Evolutionary conservation across 2,329 filamentous ascomycete species (phyloP).

Genomic region (Rosellinia necatrix): DNA sequence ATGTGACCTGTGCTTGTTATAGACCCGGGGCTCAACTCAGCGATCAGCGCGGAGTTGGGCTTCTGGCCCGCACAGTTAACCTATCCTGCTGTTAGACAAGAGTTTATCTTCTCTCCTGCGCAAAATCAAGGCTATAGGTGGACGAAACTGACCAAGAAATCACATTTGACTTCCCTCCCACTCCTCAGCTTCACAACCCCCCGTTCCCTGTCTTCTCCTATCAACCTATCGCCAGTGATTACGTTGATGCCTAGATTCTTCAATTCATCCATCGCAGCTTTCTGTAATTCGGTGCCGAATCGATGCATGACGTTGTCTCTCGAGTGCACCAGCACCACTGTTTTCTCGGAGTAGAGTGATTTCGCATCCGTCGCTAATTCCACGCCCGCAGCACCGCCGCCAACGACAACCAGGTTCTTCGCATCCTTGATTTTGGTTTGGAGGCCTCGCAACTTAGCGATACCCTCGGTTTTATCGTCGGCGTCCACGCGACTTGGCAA

Average conservation of each 20-base stretch:
- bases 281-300: slow-evolving; percentile 51
- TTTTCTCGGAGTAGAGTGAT: slow-evolving; percentile 58
- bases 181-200: slow-evolving; percentile 51
- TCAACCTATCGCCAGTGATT: slow-evolving; percentile 55
- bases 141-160: slow-evolving; percentile 52
- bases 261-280: slow-evolving; percentile 48
- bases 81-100: slow-evolving; percentile 40
- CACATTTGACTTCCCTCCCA: slow-evolving; percentile 51
- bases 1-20: slow-evolving; percentile 56
- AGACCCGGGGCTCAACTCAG: slow-evolving; percentile 47
- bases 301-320: slow-evolving; percentile 56
- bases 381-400: slow-evolving; percentile 65
- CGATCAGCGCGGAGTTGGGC: slow-evolving; percentile 57
- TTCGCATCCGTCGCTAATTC: slow-evolving; percentile 66
- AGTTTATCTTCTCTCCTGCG: not conserved
- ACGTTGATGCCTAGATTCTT: slow-evolving; percentile 53
- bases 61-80: slow-evolving; percentile 64
- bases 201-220: slow-evolving; percentile 43
- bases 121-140: slow-evolving; percentile 1
- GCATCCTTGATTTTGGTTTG: slow-evolving; percentile 52
- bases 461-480: slow-evolving; percentile 48
- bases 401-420: slow-evolving; percentile 54
- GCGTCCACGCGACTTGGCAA: slow-evolving; percentile 54
- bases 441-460: slow-evolving; percentile 49
- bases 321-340: slow-evolving; percentile 63